These are phyloP conservation scores for Lichtheimia corymbifera DNA, from an alignment of 371 early-diverging fungal species.

Conservation along the genomic window DNA sequence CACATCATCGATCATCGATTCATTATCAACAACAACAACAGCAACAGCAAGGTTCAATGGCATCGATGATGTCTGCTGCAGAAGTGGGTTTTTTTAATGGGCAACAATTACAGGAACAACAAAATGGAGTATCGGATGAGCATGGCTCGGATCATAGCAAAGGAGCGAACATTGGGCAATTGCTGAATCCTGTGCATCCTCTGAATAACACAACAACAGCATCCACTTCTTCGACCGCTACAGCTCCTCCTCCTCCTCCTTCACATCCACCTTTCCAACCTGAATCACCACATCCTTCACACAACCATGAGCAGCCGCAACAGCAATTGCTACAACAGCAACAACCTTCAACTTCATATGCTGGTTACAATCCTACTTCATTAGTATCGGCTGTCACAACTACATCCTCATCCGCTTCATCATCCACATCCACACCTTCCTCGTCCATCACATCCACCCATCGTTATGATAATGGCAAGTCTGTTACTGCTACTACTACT, in stretches of 20 bases:
- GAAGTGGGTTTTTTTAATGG: background rate
- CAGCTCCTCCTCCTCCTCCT: background rate
- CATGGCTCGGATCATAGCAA: constrained; percentile 12
- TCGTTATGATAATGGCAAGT: constrained; percentile 1
- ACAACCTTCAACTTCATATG: background rate
- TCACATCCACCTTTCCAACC: no score
- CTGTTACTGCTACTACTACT: background rate
- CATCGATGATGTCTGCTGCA: no score
- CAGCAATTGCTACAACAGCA: background rate
- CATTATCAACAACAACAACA: no score
- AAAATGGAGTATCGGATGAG: constrained; percentile 6
- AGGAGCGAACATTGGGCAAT: constrained; percentile 32
- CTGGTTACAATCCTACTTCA: constrained; percentile 3
- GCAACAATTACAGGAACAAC: constrained; percentile 8
- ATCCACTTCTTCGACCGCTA: no score
- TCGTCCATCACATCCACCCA: background rate
- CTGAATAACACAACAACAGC: constrained; percentile 17
- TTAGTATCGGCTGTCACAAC: constrained; percentile 4
- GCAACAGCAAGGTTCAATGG: no score
- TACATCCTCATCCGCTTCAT: constrained; percentile 1
- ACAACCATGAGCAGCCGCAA: constrained; percentile 11
- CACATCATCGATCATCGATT: no score
- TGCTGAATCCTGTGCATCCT: constrained; percentile 44
- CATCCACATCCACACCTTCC: constrained; percentile 9
- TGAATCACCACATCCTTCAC: constrained; percentile 8